Conservation (phyloP, 2,329 filamentous ascomycete species). For the Xylaria sp. region DNA sequence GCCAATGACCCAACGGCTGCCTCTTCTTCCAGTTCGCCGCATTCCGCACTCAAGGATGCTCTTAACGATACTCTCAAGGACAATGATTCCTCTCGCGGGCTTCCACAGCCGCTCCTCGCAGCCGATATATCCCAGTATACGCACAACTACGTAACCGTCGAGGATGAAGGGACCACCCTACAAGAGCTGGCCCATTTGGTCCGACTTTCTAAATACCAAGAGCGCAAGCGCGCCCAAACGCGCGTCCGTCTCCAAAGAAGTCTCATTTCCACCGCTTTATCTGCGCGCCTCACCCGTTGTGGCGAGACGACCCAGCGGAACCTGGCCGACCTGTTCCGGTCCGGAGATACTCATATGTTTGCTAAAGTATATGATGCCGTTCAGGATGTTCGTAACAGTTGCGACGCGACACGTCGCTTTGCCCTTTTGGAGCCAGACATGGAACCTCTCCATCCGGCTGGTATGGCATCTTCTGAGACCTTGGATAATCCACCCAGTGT, state of each 20-base stretch:
- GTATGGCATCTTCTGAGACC: slow-evolving; percentile 62
- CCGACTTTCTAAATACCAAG: slow-evolving; percentile 81
- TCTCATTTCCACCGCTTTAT: slow-evolving; percentile 79
- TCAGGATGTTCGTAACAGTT: slow-evolving; percentile 81
- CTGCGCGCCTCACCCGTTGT: slow-evolving; percentile 77
- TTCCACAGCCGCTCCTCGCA: slow-evolving; percentile 63
- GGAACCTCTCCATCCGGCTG: slow-evolving; percentile 67
- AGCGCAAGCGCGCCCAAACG: slow-evolving; percentile 80
- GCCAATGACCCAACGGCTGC: slow-evolving; percentile 42
- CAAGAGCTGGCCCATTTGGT: slow-evolving; percentile 83
- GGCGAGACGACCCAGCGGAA: slow-evolving; percentile 80
- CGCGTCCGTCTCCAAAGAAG: slow-evolving; percentile 79
- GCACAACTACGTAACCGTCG: slow-evolving; percentile 68
- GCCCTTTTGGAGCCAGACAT: slow-evolving; percentile 78
- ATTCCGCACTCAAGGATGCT: slow-evolving; percentile 43
- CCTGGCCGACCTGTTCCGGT: slow-evolving; percentile 80
- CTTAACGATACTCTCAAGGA: slow-evolving; percentile 50
- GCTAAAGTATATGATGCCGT: slow-evolving; percentile 79
- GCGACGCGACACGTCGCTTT: slow-evolving; percentile 76
- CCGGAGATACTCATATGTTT: slow-evolving; percentile 83
- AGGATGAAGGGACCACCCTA: slow-evolving; percentile 74
- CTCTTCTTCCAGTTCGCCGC: slow-evolving; percentile 50
- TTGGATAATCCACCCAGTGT: slow-evolving; percentile 60
- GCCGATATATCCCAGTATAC: slow-evolving; percentile 74
- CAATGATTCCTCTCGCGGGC: slow-evolving; percentile 56